phyloP scores from a whole-genome alignment of 2,329 filamentous ascomycete genomes.

The Fusarium falciforme region DNA sequence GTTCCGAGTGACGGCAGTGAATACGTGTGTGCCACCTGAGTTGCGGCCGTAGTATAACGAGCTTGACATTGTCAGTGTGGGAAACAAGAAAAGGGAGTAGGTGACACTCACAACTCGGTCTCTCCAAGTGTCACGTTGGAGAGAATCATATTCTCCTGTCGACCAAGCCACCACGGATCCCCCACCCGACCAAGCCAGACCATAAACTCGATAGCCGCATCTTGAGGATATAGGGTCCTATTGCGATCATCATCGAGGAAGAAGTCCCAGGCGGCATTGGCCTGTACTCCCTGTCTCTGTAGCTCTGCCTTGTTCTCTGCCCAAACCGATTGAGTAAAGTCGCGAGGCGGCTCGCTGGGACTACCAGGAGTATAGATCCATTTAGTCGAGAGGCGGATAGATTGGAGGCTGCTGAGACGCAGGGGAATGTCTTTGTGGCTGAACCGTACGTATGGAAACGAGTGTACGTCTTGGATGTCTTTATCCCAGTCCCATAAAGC shows the following conservation, averaged over 20 bases:
- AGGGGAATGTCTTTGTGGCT: slow-evolving; percentile 32
- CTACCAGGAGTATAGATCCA: slow-evolving; percentile 39
- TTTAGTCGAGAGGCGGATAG: slow-evolving; percentile 35
- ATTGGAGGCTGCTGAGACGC: slow-evolving; percentile 31
- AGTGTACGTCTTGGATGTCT: slow-evolving; percentile 41
- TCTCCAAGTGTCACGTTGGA: slow-evolving; percentile 37
- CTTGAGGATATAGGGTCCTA: slow-evolving; percentile 36
- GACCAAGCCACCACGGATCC: slow-evolving; percentile 43
- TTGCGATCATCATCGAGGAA: slow-evolving; percentile 41
- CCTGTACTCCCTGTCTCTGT: slow-evolving; percentile 7
- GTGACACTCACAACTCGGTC: slow-evolving; percentile 35
- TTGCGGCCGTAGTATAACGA: slow-evolving; percentile 41
- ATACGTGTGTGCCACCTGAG: slow-evolving; percentile 39
- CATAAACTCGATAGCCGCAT: slow-evolving; percentile 40
- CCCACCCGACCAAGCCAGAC: slow-evolving; percentile 41
- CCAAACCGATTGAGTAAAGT: slow-evolving; percentile 27
- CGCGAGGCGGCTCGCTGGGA: slow-evolving; percentile 8
- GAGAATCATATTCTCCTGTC: slow-evolving; percentile 31
- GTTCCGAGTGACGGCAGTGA: slow-evolving; percentile 31
- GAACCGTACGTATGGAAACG: slow-evolving; percentile 42
- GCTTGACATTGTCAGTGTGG: not conserved
- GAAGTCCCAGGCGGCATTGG: slow-evolving; percentile 44
- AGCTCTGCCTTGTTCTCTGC: slow-evolving; percentile 29
- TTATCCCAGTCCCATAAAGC: slow-evolving; percentile 40
- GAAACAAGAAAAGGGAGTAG: rapidly evolving